phyloP scores from a whole-genome alignment of 495 filamentous ascomycete species.

The Aspergillus olivimuriae region DNA sequence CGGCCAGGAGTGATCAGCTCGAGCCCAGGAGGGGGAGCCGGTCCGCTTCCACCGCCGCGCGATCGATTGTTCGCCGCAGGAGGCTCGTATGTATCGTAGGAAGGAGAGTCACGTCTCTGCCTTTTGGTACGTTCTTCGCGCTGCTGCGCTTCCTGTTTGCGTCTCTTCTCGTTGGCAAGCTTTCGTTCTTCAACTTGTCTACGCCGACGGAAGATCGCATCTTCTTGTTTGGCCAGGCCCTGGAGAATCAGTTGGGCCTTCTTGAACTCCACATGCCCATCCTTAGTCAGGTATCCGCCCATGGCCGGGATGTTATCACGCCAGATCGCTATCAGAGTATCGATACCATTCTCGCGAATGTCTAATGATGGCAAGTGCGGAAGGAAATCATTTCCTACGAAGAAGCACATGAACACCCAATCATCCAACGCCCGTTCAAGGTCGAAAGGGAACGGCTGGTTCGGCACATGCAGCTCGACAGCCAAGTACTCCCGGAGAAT shows the following conservation, averaged over 20 bases:
- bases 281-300: constrained; percentile 92
- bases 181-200: constrained; percentile 76
- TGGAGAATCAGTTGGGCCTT: constrained; percentile 83
- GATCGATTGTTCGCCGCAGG: constrained; percentile 19
- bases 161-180: constrained; percentile 68
- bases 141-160: constrained; percentile 61
- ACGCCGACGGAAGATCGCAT: constrained; percentile 83
- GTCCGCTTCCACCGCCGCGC: constrained; percentile 27
- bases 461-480: constrained; percentile 76
- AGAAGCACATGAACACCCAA: constrained; percentile 99
- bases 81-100: constrained; percentile 30
- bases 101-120: constrained; percentile 40
- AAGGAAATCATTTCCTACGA: constrained; percentile 98
- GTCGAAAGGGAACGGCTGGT: constrained; percentile 75
- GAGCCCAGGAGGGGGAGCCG: constrained; percentile 36
- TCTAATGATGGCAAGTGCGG: constrained; percentile 94
- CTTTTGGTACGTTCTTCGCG: constrained; percentile 42
- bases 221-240: constrained; percentile 90
- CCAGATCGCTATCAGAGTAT: constrained; percentile 93
- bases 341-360: constrained; percentile 95
- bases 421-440: constrained; percentile 96
- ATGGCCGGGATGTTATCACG: constrained; percentile 83
- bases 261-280: constrained; percentile 83
- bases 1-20: constrained; percentile 54
- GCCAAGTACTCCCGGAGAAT: constrained; percentile 90